Evolutionary conservation across 2,329 filamentous ascomycete genomes (phyloP), one percentile per base, ranked within the genome.

Genomic region (Parascedosporium putredinis): DNA sequence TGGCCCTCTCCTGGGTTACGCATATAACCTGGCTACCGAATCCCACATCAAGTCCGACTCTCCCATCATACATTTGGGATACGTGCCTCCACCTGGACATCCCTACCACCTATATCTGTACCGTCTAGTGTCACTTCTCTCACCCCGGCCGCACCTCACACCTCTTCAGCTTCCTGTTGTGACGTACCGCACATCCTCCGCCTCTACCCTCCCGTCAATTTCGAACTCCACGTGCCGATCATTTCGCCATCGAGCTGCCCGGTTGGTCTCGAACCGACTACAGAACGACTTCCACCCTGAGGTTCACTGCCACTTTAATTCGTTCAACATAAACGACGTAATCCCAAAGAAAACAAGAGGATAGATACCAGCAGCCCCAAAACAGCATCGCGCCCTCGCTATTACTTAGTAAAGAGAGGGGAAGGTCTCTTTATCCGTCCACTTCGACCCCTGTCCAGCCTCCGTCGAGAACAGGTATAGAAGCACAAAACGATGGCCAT

Each of bases 401-500:
- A n/a, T n/a, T n/a, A n/a, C n/a, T n/a, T n/a, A n/a, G n/a, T n/a
- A n/a, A n/a, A n/a, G 12, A 31, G 20, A 42, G 16, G 38, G 38
- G 16, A 42, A 24, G 20, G n/a, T n/a, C n/a, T n/a, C n/a, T 42
- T 42, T 42, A 42, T n/a, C n/a, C n/a, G 20, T 42, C 38, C 16
- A 10, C 38, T 24, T 31, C n/a, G n/a, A 42, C 38, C 38, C 38
- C 38, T 42, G 12, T 20, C 38, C 6, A 10, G 20, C 23, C 38
- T 22, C 38, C 38, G 14, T 20, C 38, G 18, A 20, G 8, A 10
- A 18, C 5, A 22, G 10, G 23, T 42, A 42, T 42, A 45, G 42
- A 45, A 45, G 23, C 23, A 25, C 9, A 45, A 29, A 31, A 45
- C 23, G 25, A 45, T 45, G 42, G 23, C 42, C 42, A 45, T 45